These are phyloP conservation scores for Suillus bovinus DNA, from an alignment of 768 basidiomycete genomes.

Conservation along the genomic window DNA sequence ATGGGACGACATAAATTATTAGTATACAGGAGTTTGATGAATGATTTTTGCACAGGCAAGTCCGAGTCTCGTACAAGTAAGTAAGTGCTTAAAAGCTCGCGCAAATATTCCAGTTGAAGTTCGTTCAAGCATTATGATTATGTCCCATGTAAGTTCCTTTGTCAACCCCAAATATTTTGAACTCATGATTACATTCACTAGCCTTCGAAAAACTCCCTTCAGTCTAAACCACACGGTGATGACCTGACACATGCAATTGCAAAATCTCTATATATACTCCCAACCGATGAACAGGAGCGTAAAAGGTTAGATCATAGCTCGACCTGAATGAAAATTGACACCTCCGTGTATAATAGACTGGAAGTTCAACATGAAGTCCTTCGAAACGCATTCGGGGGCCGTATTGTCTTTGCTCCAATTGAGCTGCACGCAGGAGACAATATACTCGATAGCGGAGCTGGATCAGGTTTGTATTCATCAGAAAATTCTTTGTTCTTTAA, in stretches of 20 bases:
- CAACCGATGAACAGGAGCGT: conserved; percentile 28
- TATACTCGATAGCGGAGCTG: conserved; percentile 25
- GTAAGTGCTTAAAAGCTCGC: neutral
- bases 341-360: conserved; percentile 10
- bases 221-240: neutral
- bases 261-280: conserved; percentile 22
- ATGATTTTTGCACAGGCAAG: neutral
- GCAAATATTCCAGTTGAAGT: too few relatives aligned
- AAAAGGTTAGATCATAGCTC: conserved; percentile 15
- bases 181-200: neutral
- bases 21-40: neutral
- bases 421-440: conserved; percentile 18
- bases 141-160: neutral
- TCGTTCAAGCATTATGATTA: neutral
- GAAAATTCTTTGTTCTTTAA: neutral
- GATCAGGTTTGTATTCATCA: conserved; percentile 16
- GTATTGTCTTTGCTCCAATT: conserved; percentile 23
- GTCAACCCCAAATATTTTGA: neutral
- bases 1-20: neutral
- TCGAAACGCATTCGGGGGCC: conserved; percentile 21
- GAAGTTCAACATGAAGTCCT: conserved; percentile 21
- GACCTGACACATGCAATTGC: neutral
- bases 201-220: neutral
- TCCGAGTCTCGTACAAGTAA: too few relatives aligned
- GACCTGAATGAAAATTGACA: neutral